phyloP scores from a whole-genome alignment of 2,329 filamentous ascomycete genomes.

The Cladosporium sp. region DNA sequence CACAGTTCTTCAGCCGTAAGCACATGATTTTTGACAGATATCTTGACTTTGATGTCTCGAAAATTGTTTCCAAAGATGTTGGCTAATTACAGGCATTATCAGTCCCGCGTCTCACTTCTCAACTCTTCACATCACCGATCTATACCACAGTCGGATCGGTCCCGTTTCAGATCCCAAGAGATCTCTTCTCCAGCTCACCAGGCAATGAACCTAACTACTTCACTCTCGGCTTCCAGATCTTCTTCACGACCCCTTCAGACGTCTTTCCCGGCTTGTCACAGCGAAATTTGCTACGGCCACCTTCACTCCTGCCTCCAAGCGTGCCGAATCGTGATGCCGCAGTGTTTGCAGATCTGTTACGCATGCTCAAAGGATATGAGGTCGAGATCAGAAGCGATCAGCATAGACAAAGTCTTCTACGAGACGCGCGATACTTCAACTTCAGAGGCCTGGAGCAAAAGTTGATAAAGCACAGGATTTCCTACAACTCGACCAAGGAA shows the following conservation, averaged over 20 bases:
- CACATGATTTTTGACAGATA: constrained; percentile 12
- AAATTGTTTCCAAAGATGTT: neutral
- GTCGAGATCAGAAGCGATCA: constrained; percentile 69
- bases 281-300: constrained; percentile 74
- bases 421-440: constrained; percentile 89
- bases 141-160: constrained; percentile 85
- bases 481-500: constrained; percentile 62
- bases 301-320: constrained; percentile 75
- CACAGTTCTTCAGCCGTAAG: constrained; percentile 86
- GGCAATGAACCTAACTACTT: constrained; percentile 97
- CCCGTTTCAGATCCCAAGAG: constrained; percentile 85
- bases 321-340: constrained; percentile 80
- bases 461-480: constrained; percentile 71
- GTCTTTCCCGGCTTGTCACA: constrained; percentile 83
- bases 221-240: constrained; percentile 80
- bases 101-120: constrained; percentile 86
- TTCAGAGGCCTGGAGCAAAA: constrained; percentile 87
- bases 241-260: constrained; percentile 75
- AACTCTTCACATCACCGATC: constrained; percentile 86
- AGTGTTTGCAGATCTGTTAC: constrained; percentile 76
- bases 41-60: no score
- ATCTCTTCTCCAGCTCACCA: constrained; percentile 70
- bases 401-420: constrained; percentile 72
- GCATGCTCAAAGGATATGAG: constrained; percentile 78
- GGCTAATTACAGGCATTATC: constrained; percentile 3